These are phyloP conservation scores for Pseudozyma pruni DNA, from an alignment of 1,284 basidiomycete genomes.

Conservation along the genomic window DNA sequence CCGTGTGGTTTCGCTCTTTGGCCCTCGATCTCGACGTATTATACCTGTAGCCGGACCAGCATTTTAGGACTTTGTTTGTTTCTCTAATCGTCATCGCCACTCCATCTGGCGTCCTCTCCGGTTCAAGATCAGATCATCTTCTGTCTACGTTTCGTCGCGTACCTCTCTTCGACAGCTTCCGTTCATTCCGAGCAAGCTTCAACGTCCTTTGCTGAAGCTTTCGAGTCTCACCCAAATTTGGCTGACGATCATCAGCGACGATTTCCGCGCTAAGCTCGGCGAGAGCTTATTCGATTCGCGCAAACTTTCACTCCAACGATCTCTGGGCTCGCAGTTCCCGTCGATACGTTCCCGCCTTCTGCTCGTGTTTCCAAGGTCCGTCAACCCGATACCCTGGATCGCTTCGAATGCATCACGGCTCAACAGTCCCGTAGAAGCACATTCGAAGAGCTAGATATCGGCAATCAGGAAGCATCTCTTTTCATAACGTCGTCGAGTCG, in stretches of 20 bases:
- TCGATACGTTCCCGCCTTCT: too few relatives aligned
- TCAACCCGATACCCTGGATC: too few relatives aligned
- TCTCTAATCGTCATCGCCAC: slow-evolving; percentile 1
- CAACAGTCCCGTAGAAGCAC: not conserved
- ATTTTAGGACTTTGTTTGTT: slow-evolving; percentile 4
- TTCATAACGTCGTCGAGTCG: not conserved
- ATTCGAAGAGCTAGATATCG: not conserved
- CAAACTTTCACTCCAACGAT: not conserved
- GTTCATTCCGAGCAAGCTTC: slow-evolving; percentile 4
- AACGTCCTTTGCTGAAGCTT: not conserved
- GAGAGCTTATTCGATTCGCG: slow-evolving; percentile 11
- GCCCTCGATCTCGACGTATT: not conserved
- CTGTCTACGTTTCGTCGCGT: too few relatives aligned
- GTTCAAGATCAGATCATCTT: not conserved
- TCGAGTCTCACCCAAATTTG: not conserved
- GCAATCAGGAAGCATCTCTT: not conserved
- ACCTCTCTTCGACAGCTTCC: not conserved
- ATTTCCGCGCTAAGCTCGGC: slow-evolving; percentile 13
- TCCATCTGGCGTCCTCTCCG: not conserved
- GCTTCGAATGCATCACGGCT: too few relatives aligned
- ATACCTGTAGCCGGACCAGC: slow-evolving; percentile 4
- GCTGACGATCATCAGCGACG: slow-evolving; percentile 13
- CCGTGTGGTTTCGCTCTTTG: too few relatives aligned
- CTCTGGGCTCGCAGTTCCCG: too few relatives aligned
- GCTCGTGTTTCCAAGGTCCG: too few relatives aligned